Base-by-base conservation (phyloP, 2,329 filamentous ascomycete species). In the Alternaria infectoria region DNA sequence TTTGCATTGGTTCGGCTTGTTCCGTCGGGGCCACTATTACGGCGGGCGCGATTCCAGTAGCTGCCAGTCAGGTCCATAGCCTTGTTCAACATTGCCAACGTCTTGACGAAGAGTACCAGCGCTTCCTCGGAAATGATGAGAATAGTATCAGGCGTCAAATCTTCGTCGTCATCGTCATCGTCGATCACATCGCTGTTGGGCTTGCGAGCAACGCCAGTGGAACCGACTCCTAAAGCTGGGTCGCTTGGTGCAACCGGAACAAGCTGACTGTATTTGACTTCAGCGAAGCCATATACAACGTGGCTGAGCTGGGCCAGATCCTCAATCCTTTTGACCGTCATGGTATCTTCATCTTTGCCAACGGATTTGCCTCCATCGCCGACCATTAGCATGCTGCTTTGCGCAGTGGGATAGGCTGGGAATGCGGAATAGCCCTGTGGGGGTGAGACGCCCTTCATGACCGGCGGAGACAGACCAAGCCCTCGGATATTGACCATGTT, bases 211-310 rank as follows among this genome's bases (percentile, higher is more conserved):
- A 79, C 81, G n/a, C 86, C 79, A 13, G 90, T 89, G 55, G 80
- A 78, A 54, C 81, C 82, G 46, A 85, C 82, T 7, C 90, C 90
- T 5, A 93, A 85, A 6, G 88, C 89, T 69, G 91, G 89, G 52
- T 92, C 89, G 69, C 87, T 87, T 1, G 95, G 96, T 1, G 93
- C 89, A 47, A 96, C 83, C 4, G 96, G 96, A 54, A 97, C 88
- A n/a, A 99, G 86, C 80, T 99, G 96, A 80, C 96, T 96, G 81
- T 96, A 97, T 81, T 99, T 99, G 76, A 99, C 95, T 81, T 99
- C 95, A 6, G 96, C 96, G 80, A 99, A 98, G 4, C 95, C 94
- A 78, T 94, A 99, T 3, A 99, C 94, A 49, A 97, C 96, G 78
- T 99, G 94, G 76, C 94, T 97, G 43, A 94, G 87, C 30, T 93